Evolutionary conservation across 768 basidiomycete species (phyloP).

Genomic region (Mycena crocata): DNA sequence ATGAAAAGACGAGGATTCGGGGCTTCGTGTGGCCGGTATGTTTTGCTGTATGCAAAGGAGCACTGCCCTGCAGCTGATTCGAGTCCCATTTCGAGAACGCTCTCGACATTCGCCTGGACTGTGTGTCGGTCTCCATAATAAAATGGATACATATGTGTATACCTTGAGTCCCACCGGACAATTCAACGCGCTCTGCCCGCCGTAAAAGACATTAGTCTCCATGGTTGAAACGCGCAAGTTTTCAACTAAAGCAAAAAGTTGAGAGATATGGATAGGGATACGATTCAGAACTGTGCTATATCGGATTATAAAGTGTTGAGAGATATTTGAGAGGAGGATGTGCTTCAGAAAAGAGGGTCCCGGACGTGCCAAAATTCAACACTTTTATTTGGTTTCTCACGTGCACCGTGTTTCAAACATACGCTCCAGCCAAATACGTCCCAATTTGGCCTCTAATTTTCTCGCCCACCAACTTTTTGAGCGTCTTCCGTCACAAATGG

Average conservation of each 20-base stretch:
- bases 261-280: no score
- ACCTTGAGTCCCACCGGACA: no score
- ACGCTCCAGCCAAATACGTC: background rate
- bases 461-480: background rate
- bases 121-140: background rate
- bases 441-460: background rate
- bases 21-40: background rate
- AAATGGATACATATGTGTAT: background rate
- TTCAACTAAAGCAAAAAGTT: background rate
- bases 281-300: no score
- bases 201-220: background rate
- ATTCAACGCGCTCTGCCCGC: no score
- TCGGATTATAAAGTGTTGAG: no score
- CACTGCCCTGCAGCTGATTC: background rate
- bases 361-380: slow-evolving; percentile 15
- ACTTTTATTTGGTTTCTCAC: background rate
- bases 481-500: background rate
- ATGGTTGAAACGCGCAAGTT: background rate
- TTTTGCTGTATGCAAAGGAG: background rate
- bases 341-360: background rate
- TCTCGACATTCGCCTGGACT: background rate
- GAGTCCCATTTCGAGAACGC: background rate
- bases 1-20: slow-evolving; percentile 5
- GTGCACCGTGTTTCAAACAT: background rate
- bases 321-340: background rate